Base-by-base conservation (phyloP, 106 monocot species). In the Phalaenopsis equestris region DNA sequence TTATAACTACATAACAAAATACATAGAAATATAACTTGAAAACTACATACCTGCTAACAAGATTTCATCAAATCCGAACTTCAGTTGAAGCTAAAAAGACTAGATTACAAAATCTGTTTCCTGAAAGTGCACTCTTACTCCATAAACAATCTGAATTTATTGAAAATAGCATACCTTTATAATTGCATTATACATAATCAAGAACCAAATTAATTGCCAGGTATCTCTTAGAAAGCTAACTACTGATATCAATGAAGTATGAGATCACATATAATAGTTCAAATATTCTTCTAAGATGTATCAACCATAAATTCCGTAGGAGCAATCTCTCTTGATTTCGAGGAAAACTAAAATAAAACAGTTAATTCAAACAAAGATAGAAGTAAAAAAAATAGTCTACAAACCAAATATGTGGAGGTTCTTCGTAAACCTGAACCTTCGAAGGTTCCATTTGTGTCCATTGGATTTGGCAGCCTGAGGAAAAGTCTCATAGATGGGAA, bases 401-500 rank as follows among this genome's bases (percentile, higher is more conserved):
- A 77, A 47, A 41, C 38, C 30, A 72, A 56, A 9, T 37, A 16
- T 70, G 21, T 37, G 75, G 75, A 80, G 12, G 68, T 81, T 42
- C 67, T 80, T 61, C 8, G 81, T 21, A 30, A 75, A 96, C 98
- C 98, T 99, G 88, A 49, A 99, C 91, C n/a, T n/a, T n/a, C n/a
- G 82, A 99, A 94, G 55, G 92, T 94, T 83, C 98, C 98, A 87
- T 99, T 88, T 77, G 89, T 86, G 36, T 91, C 94, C 98, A 98
- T 89, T 47, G 78, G 73, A 41, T 89, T 98, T 75, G 98, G 94
- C 47, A 94, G 98, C 78, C 93, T 94, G 75, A 98, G 92, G 79
- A 99, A 99, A 79, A 99, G 92, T 74, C 98, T 84, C 91, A 99
- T 91, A 19, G 98, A 90, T 75, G 98, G 98, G 74, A 99, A 94